A percentile compares a stretch with the other conserved stretches of the same genome.
Conservation (phyloP, 192 early-diverging fungal species). For the Coemansia sp. region DNA sequence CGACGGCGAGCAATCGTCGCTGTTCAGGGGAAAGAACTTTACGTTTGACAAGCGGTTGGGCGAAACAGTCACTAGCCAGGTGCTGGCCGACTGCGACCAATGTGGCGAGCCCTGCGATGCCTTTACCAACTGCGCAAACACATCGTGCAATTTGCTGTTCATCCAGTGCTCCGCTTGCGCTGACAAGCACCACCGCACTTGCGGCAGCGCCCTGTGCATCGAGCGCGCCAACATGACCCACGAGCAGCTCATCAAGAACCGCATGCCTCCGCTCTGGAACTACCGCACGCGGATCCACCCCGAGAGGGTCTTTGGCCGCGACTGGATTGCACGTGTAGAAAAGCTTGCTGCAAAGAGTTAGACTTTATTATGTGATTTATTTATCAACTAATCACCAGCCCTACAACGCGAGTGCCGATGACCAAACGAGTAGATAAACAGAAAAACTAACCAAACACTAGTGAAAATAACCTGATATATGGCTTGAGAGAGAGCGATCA, state of each 20-base stretch:
- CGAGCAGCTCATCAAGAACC: constrained; percentile 36
- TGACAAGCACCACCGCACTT: constrained; percentile 33
- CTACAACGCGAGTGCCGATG: no score
- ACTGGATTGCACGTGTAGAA: constrained; percentile 27
- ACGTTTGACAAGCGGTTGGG: constrained; percentile 79
- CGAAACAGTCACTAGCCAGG: constrained; percentile 63
- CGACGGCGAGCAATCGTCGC: constrained; percentile 40
- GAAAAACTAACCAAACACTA: no score
- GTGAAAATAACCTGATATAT: no score
- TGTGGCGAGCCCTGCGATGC: constrained; percentile 65
- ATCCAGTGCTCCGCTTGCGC: constrained; percentile 66
- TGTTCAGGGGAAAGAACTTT: constrained; percentile 77
- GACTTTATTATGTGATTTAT: no score
- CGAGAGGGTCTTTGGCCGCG: constrained; percentile 36
- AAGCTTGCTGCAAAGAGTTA: constrained; percentile 1
- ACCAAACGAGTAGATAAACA: no score
- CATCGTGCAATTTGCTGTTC: constrained; percentile 70
- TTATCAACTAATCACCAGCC: no score
- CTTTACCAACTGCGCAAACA: constrained; percentile 73
- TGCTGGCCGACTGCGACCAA: constrained; percentile 66
- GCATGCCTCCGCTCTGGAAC: constrained; percentile 38
- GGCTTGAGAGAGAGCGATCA: no score
- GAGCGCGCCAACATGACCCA: constrained; percentile 45
- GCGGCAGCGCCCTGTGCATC: constrained; percentile 36
- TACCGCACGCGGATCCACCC: constrained; percentile 41